These are phyloP conservation scores for Candida gigantensis DNA, from an alignment of 1,139 yeast species.

Conservation along the genomic window DNA sequence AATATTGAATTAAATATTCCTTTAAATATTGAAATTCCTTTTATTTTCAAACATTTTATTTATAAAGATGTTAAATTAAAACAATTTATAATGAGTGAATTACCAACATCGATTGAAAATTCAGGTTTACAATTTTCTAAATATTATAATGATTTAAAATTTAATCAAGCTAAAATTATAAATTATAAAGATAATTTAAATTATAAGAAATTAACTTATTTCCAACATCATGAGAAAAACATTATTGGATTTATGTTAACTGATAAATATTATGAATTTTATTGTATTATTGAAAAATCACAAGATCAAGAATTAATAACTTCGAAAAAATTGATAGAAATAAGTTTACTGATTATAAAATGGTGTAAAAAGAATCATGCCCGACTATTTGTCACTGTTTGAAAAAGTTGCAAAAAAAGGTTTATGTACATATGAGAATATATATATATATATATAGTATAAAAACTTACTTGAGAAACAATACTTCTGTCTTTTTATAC, in stretches of 20 bases:
- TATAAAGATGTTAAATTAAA: conserved; percentile 64
- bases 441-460: conserved; percentile 2
- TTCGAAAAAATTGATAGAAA: conserved; percentile 33
- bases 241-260: conserved; percentile 43
- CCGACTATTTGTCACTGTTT: conserved; percentile 32
- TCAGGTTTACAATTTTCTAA: conserved; percentile 28
- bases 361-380: conserved; percentile 43
- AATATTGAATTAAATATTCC: conserved; percentile 30
- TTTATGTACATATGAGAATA: neutral
- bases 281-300: conserved; percentile 27
- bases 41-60: conserved; percentile 67
- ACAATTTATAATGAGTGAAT: conserved; percentile 36
- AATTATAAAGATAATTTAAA: conserved; percentile 12
- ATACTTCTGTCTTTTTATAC: conserved; percentile 61
- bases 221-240: conserved; percentile 30
- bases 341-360: conserved; percentile 34
- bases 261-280: conserved; percentile 38
- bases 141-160: conserved; percentile 33
- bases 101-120: conserved; percentile 18
- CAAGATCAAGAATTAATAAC: conserved; percentile 21
- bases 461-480: conserved; percentile 30
- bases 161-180: conserved; percentile 24
- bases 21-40: conserved; percentile 10
- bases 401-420: conserved; percentile 3
- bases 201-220: conserved; percentile 37